Evolutionary conservation across 164 flowering plant genomes (phyloP).

Genomic region (Santalum album): DNA sequence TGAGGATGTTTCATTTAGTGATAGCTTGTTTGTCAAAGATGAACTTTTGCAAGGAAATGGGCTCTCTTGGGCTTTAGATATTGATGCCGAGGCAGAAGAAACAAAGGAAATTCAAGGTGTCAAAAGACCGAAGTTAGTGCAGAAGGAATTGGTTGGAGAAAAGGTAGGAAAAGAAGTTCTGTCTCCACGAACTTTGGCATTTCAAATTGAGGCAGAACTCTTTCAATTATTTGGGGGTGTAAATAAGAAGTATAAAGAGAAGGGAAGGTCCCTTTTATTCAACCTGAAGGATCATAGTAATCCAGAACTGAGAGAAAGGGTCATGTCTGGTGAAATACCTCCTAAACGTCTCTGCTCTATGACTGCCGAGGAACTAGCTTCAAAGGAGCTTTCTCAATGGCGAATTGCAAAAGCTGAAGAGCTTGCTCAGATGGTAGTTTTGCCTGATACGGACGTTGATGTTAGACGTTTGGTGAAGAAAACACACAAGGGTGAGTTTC

Average conservation of each 20-base stretch:
- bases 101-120: slow-evolving; percentile 17
- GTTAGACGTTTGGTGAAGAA: slow-evolving; percentile 88
- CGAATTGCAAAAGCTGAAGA: slow-evolving; percentile 97
- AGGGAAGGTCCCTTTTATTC: slow-evolving; percentile 88
- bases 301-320: slow-evolving; percentile 88
- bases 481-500: slow-evolving; percentile 96
- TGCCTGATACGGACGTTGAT: slow-evolving; percentile 83
- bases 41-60: slow-evolving; percentile 93
- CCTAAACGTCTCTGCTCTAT: slow-evolving; percentile 83
- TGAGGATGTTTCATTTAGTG: slow-evolving; percentile 52
- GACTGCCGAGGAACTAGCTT: slow-evolving; percentile 99
- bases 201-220: slow-evolving; percentile 73
- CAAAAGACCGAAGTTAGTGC: slow-evolving; percentile 22
- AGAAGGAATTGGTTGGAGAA: slow-evolving; percentile 9
- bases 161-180: slow-evolving; percentile 7
- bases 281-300: slow-evolving; percentile 88
- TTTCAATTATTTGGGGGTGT: slow-evolving; percentile 92
- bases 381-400: slow-evolving; percentile 95
- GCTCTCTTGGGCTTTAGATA: slow-evolving; percentile 75
- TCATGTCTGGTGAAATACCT: slow-evolving; percentile 72
- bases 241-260: slow-evolving; percentile 93
- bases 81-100: slow-evolving; percentile 24
- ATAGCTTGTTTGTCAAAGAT: slow-evolving; percentile 62
- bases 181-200: slow-evolving; percentile 52
- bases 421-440: slow-evolving; percentile 83